A percentile compares a stretch with the other conserved stretches of the same genome.
phyloP scores from a whole-genome alignment of 176 grass and related monocot species.

The Lolium rigidum region DNA sequence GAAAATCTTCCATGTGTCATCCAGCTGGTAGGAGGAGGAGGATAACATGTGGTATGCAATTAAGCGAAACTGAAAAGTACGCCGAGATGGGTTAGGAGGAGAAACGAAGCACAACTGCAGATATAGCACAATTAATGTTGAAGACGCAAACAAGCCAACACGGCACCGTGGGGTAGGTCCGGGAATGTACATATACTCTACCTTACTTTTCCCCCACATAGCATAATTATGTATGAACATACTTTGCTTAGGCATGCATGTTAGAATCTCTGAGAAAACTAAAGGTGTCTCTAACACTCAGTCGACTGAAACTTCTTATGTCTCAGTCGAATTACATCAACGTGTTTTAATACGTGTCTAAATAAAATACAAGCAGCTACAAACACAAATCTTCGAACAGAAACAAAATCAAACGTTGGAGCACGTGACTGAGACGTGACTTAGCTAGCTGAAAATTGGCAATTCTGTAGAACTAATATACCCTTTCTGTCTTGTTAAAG shows the following conservation, averaged over 20 bases:
- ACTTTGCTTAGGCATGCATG: neutral
- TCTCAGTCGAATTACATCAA: no score
- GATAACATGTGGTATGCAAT: neutral
- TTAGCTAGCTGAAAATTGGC: no score
- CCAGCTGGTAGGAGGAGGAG: neutral
- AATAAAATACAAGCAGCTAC: no score
- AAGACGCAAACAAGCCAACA: neutral
- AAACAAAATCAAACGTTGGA: no score
- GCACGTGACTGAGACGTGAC: no score
- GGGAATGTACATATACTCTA: neutral
- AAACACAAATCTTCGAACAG: no score
- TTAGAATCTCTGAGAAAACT: neutral
- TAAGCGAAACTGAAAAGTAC: neutral
- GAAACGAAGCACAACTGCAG: neutral
- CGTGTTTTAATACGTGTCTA: no score
- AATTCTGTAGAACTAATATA: no score
- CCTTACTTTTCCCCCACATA: neutral
- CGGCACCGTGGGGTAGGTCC: neutral
- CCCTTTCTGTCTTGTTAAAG: no score
- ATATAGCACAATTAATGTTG: neutral
- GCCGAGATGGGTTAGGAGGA: neutral
- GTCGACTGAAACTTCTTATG: no score
- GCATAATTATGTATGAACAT: neutral
- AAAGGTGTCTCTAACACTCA: no score
- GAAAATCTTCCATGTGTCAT: slow-evolving; percentile 1